Conservation (phyloP, 352 stramenopile genomes). For the Thraustochytrium sp. region DNA sequence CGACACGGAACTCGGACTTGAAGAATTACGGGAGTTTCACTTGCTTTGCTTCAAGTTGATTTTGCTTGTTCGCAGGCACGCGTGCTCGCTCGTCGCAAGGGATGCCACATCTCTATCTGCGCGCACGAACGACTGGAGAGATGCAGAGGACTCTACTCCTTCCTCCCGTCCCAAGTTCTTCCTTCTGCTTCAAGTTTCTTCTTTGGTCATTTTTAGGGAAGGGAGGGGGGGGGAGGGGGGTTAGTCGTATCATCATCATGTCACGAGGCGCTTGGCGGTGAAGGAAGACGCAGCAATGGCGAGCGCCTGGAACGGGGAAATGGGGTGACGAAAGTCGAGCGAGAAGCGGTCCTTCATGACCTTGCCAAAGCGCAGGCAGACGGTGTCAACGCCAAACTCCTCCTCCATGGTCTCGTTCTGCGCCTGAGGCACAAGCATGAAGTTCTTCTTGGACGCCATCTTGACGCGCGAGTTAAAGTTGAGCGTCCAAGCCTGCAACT, state of each 20-base stretch:
- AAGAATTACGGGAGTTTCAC: no score
- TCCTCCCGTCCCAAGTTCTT: no score
- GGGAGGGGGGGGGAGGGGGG: no score
- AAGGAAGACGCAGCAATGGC: conserved; percentile 66
- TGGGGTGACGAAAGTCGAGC: conserved; percentile 75
- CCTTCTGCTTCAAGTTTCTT: no score
- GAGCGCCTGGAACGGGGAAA: conserved; percentile 72
- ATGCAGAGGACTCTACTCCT: no score
- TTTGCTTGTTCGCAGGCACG: no score
- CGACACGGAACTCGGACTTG: no score
- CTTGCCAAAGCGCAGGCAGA: conserved; percentile 74
- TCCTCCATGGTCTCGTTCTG: conserved; percentile 61
- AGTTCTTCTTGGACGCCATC: conserved; percentile 73
- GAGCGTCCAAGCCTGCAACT: conserved; percentile 72
- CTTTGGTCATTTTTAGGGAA: neutral
- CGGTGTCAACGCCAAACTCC: conserved; percentile 52
- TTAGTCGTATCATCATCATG: conserved; percentile 54
- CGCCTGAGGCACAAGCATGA: conserved; percentile 66
- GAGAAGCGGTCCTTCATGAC: conserved; percentile 74
- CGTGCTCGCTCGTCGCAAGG: no score
- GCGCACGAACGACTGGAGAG: no score
- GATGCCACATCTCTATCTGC: no score
- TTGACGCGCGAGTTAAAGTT: conserved; percentile 68
- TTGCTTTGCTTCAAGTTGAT: no score
- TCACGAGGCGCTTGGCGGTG: conserved; percentile 59